A percentile compares a stretch with the other conserved stretches of the same genome.
These are phyloP conservation scores for Prunus salicina DNA, from an alignment of 306 rosid genomes.

Conservation along the genomic window DNA sequence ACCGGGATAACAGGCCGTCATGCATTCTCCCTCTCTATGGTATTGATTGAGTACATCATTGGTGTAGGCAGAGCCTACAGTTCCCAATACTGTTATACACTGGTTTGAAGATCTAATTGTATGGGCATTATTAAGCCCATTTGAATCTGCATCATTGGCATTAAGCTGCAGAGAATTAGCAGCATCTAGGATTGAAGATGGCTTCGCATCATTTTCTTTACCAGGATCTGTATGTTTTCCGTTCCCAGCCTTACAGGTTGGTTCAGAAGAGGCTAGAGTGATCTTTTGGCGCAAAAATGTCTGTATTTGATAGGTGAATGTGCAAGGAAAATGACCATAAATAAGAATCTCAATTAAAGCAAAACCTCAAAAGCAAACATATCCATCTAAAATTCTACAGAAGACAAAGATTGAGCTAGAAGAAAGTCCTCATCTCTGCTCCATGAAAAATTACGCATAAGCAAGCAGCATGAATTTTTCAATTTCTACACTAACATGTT, in stretches of 20 bases:
- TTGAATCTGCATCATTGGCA: not conserved
- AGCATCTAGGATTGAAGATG: slow-evolving; percentile 23
- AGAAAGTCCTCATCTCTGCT: not conserved
- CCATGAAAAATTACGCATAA: not conserved
- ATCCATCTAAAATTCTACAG: not conserved
- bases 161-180: slow-evolving; percentile 9
- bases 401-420: not conserved
- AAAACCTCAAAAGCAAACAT: slow-evolving; percentile 7
- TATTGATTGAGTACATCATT: not conserved
- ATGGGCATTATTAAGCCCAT: not conserved
- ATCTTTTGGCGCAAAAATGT: slow-evolving; percentile 85
- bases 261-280: slow-evolving; percentile 47
- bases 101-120: not conserved
- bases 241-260: slow-evolving; percentile 27
- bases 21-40: slow-evolving; percentile 11
- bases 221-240: slow-evolving; percentile 34
- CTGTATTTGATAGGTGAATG: slow-evolving; percentile 35
- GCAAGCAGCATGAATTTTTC: not conserved
- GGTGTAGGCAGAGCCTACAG: not conserved
- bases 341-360: slow-evolving; percentile 2
- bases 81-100: not conserved
- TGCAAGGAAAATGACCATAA: not conserved
- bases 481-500: not conserved
- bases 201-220: slow-evolving; percentile 23
- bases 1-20: slow-evolving; percentile 17